phyloP scores from a whole-genome alignment of 495 filamentous ascomycete species.

The Astrocystis sublimbata region DNA sequence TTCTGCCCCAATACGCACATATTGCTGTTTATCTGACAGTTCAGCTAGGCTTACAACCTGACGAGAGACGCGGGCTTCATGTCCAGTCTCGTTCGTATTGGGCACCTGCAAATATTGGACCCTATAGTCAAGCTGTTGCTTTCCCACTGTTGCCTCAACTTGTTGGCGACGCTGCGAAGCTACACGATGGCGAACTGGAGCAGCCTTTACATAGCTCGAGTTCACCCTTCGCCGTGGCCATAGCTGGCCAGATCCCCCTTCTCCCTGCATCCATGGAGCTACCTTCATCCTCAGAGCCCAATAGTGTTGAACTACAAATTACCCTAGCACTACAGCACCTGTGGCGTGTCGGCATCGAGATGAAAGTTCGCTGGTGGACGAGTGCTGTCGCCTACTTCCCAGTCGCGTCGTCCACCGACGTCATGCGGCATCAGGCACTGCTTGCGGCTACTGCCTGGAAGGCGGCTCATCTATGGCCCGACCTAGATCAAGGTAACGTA shows the following conservation, averaged over 20 bases:
- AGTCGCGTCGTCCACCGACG: constrained; percentile 19
- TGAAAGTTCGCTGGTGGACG: constrained; percentile 71
- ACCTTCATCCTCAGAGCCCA: constrained; percentile 21
- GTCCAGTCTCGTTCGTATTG: constrained; percentile 94
- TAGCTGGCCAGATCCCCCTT: constrained; percentile 92
- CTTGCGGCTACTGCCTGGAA: constrained; percentile 39
- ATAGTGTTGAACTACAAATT: constrained; percentile 33
- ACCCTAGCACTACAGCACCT: constrained; percentile 81
- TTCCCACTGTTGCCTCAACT: constrained; percentile 43
- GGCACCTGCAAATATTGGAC: constrained; percentile 97
- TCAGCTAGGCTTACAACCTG: constrained; percentile 21
- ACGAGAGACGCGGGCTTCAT: constrained; percentile 65
- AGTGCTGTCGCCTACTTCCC: constrained; percentile 73
- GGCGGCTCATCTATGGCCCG: constrained; percentile 33
- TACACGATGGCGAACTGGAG: background rate
- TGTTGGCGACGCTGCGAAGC: constrained; percentile 1
- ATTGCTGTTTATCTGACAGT: constrained; percentile 55
- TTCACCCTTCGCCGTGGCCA: constrained; percentile 34
- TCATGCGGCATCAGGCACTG: constrained; percentile 21
- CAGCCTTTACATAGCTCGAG: background rate
- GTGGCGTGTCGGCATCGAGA: constrained; percentile 75
- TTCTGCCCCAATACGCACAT: constrained; percentile 53
- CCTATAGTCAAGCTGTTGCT: constrained; percentile 88
- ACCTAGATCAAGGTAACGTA: background rate
- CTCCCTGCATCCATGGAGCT: constrained; percentile 78